Percentiles rank a stretch among this genome's conserved stretches.
These are phyloP conservation scores for Aureobasidium sp. DNA, from an alignment of 2,329 filamentous ascomycete genomes.

Conservation along the genomic window DNA sequence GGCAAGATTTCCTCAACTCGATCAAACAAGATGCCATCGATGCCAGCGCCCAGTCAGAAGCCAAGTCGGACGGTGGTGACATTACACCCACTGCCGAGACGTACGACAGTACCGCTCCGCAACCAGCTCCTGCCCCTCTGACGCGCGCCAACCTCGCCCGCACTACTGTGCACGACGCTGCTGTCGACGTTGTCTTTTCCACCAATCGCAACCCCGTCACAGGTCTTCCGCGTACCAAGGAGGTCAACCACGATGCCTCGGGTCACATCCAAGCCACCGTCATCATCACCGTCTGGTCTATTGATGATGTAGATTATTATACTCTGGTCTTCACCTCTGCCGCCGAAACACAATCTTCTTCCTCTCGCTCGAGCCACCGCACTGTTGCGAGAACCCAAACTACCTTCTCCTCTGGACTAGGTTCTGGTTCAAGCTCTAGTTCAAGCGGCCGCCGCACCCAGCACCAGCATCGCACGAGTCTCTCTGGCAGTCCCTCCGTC, in stretches of 20 bases:
- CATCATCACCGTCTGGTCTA: conserved; percentile 70
- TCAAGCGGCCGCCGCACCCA: conserved; percentile 20
- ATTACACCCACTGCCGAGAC: conserved; percentile 15
- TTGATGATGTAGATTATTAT: conserved; percentile 61
- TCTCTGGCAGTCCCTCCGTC: conserved; percentile 10
- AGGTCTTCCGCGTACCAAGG: conserved; percentile 29
- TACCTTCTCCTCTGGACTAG: conserved; percentile 31
- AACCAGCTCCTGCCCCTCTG: conserved; percentile 10
- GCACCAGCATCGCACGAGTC: conserved; percentile 10
- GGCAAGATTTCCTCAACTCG: conserved; percentile 44
- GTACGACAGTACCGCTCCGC: background rate
- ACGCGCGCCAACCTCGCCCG: conserved; percentile 22
- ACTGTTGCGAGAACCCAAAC: conserved; percentile 38
- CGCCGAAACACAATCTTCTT: conserved; percentile 17
- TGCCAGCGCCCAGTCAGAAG: conserved; percentile 4
- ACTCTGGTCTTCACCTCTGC: conserved; percentile 68
- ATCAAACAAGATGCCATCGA: conserved; percentile 35
- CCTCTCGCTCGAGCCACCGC: conserved; percentile 23
- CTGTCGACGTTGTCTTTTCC: conserved; percentile 61
- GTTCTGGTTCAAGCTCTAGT: conserved; percentile 33
- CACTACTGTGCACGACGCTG: conserved; percentile 50
- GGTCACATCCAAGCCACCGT: conserved; percentile 57
- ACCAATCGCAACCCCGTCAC: conserved; percentile 36
- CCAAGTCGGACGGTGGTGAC: conserved; percentile 16
- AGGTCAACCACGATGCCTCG: background rate